Evolutionary conservation across 2,329 filamentous ascomycete species (phyloP).

Genomic region (Colletotrichum cordylinicola): DNA sequence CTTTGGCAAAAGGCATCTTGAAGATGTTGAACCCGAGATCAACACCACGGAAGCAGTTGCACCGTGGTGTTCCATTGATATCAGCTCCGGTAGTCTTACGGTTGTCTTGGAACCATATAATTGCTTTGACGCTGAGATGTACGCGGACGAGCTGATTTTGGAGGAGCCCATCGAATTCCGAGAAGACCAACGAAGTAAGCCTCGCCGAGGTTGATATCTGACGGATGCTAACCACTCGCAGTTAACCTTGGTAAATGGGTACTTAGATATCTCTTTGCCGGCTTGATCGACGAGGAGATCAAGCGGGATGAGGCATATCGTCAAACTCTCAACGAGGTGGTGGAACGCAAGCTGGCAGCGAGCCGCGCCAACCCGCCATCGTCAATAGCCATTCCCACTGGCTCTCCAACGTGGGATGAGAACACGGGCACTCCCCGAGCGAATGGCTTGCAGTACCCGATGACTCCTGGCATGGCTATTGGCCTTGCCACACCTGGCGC

Average conservation of each 20-base stretch:
- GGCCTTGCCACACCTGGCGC: constrained; percentile 72
- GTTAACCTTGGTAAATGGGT: constrained; percentile 98
- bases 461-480: constrained; percentile 80
- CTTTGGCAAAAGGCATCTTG: constrained; percentile 93
- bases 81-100: constrained; percentile 88
- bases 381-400: constrained; percentile 57
- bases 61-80: constrained; percentile 96
- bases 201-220: background rate
- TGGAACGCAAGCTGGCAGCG: constrained; percentile 63
- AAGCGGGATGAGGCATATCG: constrained; percentile 78
- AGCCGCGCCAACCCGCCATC: constrained; percentile 63
- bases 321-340: constrained; percentile 67
- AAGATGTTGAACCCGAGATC: constrained; percentile 86
- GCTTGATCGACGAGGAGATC: constrained; percentile 89
- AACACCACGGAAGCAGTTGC: constrained; percentile 90
- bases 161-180: constrained; percentile 80
- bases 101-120: constrained; percentile 93
- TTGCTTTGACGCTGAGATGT: constrained; percentile 97
- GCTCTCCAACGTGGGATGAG: constrained; percentile 40
- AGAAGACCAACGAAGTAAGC: constrained; percentile 90
- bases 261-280: constrained; percentile 87
- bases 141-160: constrained; percentile 85
- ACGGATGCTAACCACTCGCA: constrained; percentile 37
- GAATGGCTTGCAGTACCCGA: constrained; percentile 65
- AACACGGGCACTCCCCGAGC: constrained; percentile 58